Base-by-base conservation (phyloP, 2,329 filamentous ascomycete genomes). In the Colletotrichum horii region DNA sequence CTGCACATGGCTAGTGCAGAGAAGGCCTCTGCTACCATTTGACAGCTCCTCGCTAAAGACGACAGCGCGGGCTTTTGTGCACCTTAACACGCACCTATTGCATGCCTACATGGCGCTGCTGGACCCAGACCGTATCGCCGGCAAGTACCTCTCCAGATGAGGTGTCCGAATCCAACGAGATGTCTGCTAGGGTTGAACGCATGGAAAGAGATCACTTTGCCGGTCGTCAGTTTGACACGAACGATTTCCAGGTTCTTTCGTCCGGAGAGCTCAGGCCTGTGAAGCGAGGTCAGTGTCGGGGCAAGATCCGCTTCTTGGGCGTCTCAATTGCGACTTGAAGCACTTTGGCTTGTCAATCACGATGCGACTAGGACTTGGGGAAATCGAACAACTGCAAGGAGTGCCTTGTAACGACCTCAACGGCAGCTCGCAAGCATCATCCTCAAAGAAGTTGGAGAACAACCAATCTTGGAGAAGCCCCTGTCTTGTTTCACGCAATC, bases 1-100 rank as follows among this genome's bases (percentile, higher is more conserved):
- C 66, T 80, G 79, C 82, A 83, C 81, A 83, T 83, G 83, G 81
- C 81, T 48, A 75, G 22, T 55, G 76, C 81, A 81, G 79, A 80
- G 79, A 78, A 76, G 69, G 71, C 61, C 73, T 66, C 43, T 71
- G 74, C 78, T 62, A 16, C 67, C 68, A 22, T 48, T 48, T 70
- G 64, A 68, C 66, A 72, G 58, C 66, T 75, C 72, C 68, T 76
- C 61, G 32, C 77, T 77, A 70, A 73, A 75, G 70, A 36, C 69
- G 26, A 74, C 15, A 76, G 74, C 71, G 64, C n/a, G 78, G 68
- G 55, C 62, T 55, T 36, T n/a, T 24, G 24, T 56, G 36, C 71
- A 71, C 28, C 30, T 38, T 22, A 26, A 24, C 26, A 52, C 52
- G 26, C 70, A 55, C 43, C 43, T 52, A 22, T 52, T 34, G 30